Percentiles rank a stretch among this genome's conserved stretches.
These are phyloP conservation scores for Neurospora sp. DNA, from an alignment of 495 filamentous ascomycete genomes.

Conservation along the genomic window DNA sequence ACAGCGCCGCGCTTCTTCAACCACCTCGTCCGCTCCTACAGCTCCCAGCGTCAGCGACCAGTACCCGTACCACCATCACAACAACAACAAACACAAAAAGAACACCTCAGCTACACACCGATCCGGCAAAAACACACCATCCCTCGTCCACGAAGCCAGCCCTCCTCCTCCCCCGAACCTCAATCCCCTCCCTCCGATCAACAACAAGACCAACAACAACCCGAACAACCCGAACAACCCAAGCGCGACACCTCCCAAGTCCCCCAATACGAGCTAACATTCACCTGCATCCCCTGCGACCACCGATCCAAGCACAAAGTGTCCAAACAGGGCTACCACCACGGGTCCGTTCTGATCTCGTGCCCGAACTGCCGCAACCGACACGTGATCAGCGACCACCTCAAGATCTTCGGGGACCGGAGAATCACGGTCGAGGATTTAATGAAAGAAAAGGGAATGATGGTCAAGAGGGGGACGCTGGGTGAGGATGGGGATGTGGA, in stretches of 20 bases:
- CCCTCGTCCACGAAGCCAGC: conserved; percentile 21
- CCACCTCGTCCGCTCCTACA: not conserved
- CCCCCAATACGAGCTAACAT: conserved; percentile 72
- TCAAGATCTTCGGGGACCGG: conserved; percentile 64
- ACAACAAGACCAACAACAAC: conserved; percentile 17
- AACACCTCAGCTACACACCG: not conserved
- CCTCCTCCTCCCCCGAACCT: conserved; percentile 21
- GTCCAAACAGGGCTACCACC: conserved; percentile 88
- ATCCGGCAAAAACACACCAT: conserved; percentile 27
- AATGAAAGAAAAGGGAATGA: conserved; percentile 51
- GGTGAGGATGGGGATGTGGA: conserved; percentile 52
- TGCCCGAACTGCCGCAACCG: conserved; percentile 76
- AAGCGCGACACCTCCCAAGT: conserved; percentile 23
- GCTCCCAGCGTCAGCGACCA: not conserved
- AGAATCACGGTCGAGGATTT: conserved; percentile 62
- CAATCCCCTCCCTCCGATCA: conserved; percentile 11
- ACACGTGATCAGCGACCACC: conserved; percentile 87
- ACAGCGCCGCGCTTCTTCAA: conserved; percentile 1
- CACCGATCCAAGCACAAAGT: conserved; percentile 65
- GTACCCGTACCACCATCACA: not conserved
- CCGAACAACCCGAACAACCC: conserved; percentile 1
- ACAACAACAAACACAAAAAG: not conserved
- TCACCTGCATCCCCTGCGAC: conserved; percentile 85
- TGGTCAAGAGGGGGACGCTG: conserved; percentile 52
- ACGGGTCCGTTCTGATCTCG: conserved; percentile 75